Conservation (phyloP, 2,329 filamentous ascomycete species). For the Exophiala calicioides region DNA sequence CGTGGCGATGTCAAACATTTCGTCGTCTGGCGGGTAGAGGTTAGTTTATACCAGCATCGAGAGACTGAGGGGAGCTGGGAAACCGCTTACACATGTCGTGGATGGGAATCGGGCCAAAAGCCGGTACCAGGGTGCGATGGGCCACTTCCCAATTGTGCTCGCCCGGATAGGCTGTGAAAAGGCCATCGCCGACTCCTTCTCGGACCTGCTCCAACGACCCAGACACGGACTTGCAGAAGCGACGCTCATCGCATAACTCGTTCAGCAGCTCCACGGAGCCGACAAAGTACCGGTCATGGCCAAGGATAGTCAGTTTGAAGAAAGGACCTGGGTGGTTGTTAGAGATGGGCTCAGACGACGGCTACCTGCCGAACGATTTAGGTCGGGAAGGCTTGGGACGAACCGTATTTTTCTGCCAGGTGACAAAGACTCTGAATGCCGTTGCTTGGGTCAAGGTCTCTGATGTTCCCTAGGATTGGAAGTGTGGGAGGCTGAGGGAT, state of each 20-base stretch:
- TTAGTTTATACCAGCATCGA: constrained; percentile 6
- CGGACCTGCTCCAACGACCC: constrained; percentile 57
- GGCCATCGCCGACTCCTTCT: constrained; percentile 62
- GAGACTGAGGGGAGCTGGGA: constrained; percentile 22
- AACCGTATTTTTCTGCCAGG: constrained; percentile 52
- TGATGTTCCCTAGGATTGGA: constrained; percentile 55
- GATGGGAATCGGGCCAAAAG: constrained; percentile 50
- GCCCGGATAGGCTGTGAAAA: constrained; percentile 60
- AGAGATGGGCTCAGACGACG: background rate
- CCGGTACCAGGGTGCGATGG: constrained; percentile 49
- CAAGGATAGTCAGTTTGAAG: constrained; percentile 57
- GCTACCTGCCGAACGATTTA: background rate
- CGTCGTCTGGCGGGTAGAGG: constrained; percentile 11
- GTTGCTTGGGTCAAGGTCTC: constrained; percentile 52
- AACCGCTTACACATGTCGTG: constrained; percentile 43
- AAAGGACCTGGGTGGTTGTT: constrained; percentile 54
- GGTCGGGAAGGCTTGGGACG: constrained; percentile 13
- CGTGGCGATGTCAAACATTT: constrained; percentile 38
- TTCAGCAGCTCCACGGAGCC: constrained; percentile 59
- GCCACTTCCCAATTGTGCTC: constrained; percentile 66
- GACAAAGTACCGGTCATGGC: constrained; percentile 51
- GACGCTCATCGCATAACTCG: constrained; percentile 65
- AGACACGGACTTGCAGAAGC: constrained; percentile 62
- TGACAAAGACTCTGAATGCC: constrained; percentile 54
- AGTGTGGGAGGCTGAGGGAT: constrained; percentile 55